These are phyloP conservation scores for Acacia pycnantha DNA, from an alignment of 331 rosid genomes.

Conservation along the genomic window DNA sequence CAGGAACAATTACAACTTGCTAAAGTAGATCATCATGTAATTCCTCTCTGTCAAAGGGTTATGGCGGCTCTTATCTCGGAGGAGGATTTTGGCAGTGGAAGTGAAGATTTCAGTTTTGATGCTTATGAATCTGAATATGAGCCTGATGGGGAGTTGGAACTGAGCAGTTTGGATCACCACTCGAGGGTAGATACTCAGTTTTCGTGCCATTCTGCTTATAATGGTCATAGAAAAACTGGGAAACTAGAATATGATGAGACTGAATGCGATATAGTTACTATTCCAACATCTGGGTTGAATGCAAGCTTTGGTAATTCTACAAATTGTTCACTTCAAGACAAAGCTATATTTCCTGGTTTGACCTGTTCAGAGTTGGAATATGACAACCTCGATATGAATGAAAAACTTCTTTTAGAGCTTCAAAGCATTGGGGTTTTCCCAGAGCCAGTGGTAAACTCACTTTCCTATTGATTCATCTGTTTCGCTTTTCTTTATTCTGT, in stretches of 20 bases:
- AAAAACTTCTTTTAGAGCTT: constrained; percentile 82
- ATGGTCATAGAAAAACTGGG: constrained; percentile 51
- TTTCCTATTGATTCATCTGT: constrained; percentile 7
- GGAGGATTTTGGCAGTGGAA: constrained; percentile 64
- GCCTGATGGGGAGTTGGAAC: constrained; percentile 60
- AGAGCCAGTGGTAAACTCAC: constrained; percentile 64
- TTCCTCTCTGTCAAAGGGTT: constrained; percentile 82
- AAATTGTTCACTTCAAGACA: constrained; percentile 65
- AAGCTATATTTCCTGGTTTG: constrained; percentile 42
- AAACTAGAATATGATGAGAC: constrained; percentile 49
- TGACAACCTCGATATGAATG: constrained; percentile 62
- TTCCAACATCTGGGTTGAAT: constrained; percentile 41
- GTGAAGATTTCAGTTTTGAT: constrained; percentile 54
- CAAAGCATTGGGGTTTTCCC: constrained; percentile 80
- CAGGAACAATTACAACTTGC: constrained; percentile 46
- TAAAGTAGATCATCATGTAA: constrained; percentile 49
- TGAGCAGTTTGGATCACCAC: constrained; percentile 50
- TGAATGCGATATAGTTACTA: constrained; percentile 39
- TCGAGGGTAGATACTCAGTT: constrained; percentile 46
- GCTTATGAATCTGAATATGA: constrained; percentile 54
- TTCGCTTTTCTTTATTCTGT: neutral
- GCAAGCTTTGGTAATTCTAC: constrained; percentile 45
- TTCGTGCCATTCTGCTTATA: constrained; percentile 56
- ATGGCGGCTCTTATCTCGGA: constrained; percentile 80
- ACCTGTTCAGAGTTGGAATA: constrained; percentile 63